Percentiles rank a stretch among this genome's conserved stretches.
These are phyloP conservation scores for Cucurbita argyrosperma DNA, from an alignment of 306 rosid genomes.

Conservation along the genomic window DNA sequence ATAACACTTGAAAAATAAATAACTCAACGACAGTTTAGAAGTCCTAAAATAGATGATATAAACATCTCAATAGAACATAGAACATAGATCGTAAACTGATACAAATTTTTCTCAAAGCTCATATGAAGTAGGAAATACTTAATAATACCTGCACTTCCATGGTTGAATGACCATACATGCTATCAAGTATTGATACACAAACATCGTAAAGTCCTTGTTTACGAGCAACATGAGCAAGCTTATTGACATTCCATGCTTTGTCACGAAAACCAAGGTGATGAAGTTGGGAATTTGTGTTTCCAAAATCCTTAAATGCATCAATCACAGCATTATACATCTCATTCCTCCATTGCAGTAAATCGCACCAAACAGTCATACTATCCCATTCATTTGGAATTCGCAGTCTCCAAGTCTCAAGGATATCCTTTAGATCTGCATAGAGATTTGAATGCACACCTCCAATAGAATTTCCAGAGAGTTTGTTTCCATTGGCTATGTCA, in stretches of 20 bases:
- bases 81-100: neutral
- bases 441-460: conserved; percentile 81
- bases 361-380: conserved; percentile 94
- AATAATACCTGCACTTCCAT: conserved; percentile 96
- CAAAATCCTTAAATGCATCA: conserved; percentile 89
- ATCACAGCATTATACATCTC: conserved; percentile 92
- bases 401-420: conserved; percentile 97
- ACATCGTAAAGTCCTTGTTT: conserved; percentile 92
- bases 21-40: neutral
- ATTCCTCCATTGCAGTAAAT: conserved; percentile 97
- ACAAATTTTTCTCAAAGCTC: neutral
- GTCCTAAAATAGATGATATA: neutral
- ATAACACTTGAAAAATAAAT: neutral
- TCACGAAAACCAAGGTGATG: conserved; percentile 99
- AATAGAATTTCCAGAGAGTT: conserved; percentile 51
- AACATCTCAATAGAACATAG: neutral
- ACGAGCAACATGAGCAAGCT: conserved; percentile 91
- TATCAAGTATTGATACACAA: conserved; percentile 80
- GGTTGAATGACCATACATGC: conserved; percentile 89
- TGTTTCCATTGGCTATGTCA: conserved; percentile 82
- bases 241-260: conserved; percentile 98
- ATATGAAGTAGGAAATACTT: neutral
- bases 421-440: conserved; percentile 95
- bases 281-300: conserved; percentile 57
- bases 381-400: conserved; percentile 99